Conservation (phyloP, 148 eudicot genomes). For the Rhododendron molle region DNA sequence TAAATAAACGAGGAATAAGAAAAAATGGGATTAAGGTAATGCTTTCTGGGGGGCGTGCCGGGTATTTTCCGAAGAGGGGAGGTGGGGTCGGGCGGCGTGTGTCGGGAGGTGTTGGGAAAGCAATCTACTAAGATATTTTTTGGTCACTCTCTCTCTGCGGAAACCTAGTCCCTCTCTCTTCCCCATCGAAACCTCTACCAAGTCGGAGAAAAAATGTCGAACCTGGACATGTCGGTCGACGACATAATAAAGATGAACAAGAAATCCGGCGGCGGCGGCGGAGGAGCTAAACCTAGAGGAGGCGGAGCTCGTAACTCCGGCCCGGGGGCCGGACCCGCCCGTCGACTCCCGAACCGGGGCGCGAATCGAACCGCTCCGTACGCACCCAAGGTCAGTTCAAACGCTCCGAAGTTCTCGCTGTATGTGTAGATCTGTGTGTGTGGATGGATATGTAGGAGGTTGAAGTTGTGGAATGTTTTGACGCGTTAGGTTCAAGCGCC, state of each 20-base stretch:
- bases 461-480: not conserved
- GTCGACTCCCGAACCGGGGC: slow-evolving; percentile 40
- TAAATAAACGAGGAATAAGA: too few relatives aligned
- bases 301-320: slow-evolving; percentile 26
- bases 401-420: not conserved
- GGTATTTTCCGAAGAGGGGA: too few relatives aligned
- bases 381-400: slow-evolving; percentile 26
- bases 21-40: too few relatives aligned
- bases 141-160: not conserved
- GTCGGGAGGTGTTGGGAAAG: too few relatives aligned
- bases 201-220: slow-evolving; percentile 31
- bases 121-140: too few relatives aligned
- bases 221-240: slow-evolving; percentile 61
- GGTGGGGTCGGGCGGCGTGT: too few relatives aligned
- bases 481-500: slow-evolving; percentile 40
- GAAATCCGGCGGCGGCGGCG: slow-evolving; percentile 30
- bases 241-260: slow-evolving; percentile 68
- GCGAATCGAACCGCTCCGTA: slow-evolving; percentile 46
- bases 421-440: not conserved
- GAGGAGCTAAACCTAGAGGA: slow-evolving; percentile 24
- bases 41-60: too few relatives aligned
- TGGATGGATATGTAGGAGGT: too few relatives aligned
- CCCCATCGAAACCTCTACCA: not conserved
- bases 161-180: not conserved
- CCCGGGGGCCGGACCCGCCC: slow-evolving; percentile 50